Base-by-base conservation (phyloP, 208 protist genomes). In the Leishmania guyanensis region DNA sequence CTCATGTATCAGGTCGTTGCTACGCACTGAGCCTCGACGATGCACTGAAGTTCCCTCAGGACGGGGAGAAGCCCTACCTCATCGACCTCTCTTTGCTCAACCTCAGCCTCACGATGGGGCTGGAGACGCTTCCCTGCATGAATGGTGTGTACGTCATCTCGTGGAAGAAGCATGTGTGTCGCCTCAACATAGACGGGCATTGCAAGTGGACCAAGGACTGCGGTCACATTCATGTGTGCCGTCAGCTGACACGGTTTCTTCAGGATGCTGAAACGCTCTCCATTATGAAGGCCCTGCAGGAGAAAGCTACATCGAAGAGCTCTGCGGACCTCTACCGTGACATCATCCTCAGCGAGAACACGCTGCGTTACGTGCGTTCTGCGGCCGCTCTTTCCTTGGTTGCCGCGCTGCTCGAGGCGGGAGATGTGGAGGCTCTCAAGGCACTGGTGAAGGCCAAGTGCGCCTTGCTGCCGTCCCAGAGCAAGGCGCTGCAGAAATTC, bases 141-240 rank as follows among this genome's bases (percentile, higher is more conserved):
- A 80, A 86, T 29, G 78, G 82, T 53, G 53, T 75, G 36, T 83
- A 78, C 54, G 71, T 87, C 53, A 83, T 92, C 60, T 88, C 86
- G n/a, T 85, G 87, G 82, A 85, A 84, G 64, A 85, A 84, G 51
- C 86, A 88, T 53, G 85, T 89, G 33, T 92, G 89, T 69, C 81
- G 81, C 43, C 83, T 90, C 33, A 84, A 89, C 85, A 66, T 87
- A 5, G 85, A 92, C 29, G 86, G 89, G 0, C 70, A 68, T 39
- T 92, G 89, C 87, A 92, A 92, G 77, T 92, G 89, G 89, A 92
- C 89, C 22, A 92, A 92, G 75, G 89, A 92, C 80, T 92, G 89
- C 79, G 87, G 83, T 14, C 84, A 90, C 79, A 85, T 92, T 36
- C 89, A 92, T 80, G 65, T 92, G n/a, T 92, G 89, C 79, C 86